phyloP scores from a whole-genome alignment of 2,329 filamentous ascomycete genomes.

The Colletotrichum theobromicola region DNA sequence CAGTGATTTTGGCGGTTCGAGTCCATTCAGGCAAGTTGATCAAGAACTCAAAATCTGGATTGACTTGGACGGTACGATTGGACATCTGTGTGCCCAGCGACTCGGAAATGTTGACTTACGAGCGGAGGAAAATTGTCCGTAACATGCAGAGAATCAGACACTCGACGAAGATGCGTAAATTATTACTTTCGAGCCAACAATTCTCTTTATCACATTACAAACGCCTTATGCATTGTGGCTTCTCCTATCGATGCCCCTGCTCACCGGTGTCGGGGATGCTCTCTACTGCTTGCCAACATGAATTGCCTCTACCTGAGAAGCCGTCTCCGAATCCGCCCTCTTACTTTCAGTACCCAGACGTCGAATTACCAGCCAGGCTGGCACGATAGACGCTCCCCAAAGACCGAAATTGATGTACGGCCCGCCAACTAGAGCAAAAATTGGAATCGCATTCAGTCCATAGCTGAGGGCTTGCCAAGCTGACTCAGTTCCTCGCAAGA shows the following conservation, averaged over 20 bases:
- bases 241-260: not conserved
- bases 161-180: not conserved
- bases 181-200: not conserved
- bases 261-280: not conserved
- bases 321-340: not conserved
- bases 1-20: not conserved
- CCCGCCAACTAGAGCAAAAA: constrained; percentile 67
- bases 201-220: not conserved
- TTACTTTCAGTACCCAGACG: not conserved
- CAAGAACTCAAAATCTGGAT: not conserved
- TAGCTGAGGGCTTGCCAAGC: constrained; percentile 74
- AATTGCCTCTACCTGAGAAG: not conserved
- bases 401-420: constrained; percentile 72
- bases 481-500: constrained; percentile 70
- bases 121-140: not conserved
- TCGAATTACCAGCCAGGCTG: constrained; percentile 63
- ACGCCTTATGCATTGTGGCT: not conserved
- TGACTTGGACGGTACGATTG: not conserved
- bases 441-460: constrained; percentile 61
- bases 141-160: not conserved
- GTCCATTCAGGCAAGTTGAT: not conserved
- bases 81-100: not conserved
- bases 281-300: not conserved
- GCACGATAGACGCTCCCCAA: constrained; percentile 64
- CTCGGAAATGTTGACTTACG: not conserved